Evolutionary conservation across 2,329 filamentous ascomycete species (phyloP), one percentile per base, ranked within the genome.

Genomic region (Elsinoe perseae): DNA sequence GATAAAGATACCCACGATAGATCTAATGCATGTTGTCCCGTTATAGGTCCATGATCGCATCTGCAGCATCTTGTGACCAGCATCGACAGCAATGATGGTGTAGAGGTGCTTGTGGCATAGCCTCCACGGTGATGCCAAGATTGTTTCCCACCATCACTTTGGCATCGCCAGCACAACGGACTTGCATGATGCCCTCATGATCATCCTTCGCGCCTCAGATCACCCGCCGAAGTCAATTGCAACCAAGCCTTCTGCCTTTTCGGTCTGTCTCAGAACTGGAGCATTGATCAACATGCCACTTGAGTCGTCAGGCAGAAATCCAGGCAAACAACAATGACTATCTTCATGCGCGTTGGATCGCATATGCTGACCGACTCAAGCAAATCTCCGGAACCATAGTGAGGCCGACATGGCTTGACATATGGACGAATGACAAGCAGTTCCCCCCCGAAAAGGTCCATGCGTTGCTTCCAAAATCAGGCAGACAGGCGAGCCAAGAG

Each of bases 391-490:
- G 25, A 9, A 16, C 21, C 40, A 43, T n/a, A 8, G 30, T 28
- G 23, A 48, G 43, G 40, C 43, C 23, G 43, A 48, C 43, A 16
- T 30, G 25, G 21, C 43, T 23, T 18, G 43, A 7, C 3, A 5
- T 4, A 20, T 7, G 38, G 9, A n/a, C 38, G 38, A 43, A 43
- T 43, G 38, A 43, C 38, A 43, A 20, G 38, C 38, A 43, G 38
- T 20, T 20, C 38, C 21, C 5, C 16, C 10, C 23, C 43, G 2
- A n/a, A 28, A 32, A n/a, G n/a, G 43, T 48, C 43, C 10, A 32
- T 48, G 43, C 43, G 43, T 48, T 16, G 27, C 43, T 48, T 46
- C 43, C 27, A 30, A 30, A 50, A 20, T 32, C 16, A 50, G 44
- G 44, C 44, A 50, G 44, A 32, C n/a, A 50, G 44, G 44, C 44